phyloP scores from a whole-genome alignment of 441 rosid species.

The Gossypium davidsonii region DNA sequence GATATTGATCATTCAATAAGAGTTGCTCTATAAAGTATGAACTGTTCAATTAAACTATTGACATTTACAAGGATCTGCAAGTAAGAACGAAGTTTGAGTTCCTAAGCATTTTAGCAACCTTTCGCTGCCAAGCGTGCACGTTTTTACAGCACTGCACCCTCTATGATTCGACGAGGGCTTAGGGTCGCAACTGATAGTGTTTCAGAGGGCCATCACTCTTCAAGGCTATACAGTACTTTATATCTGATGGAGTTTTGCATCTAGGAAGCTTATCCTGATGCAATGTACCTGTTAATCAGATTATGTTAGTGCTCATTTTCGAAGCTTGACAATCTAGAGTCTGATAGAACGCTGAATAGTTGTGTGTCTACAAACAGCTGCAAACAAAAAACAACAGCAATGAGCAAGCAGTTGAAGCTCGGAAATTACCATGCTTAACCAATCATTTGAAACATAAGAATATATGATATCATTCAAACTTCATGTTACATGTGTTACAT shows the following conservation, averaged over 20 bases:
- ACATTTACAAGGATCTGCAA: constrained; percentile 30
- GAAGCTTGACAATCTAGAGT: constrained; percentile 64
- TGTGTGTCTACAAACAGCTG: constrained; percentile 92
- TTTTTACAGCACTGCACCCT: constrained; percentile 11
- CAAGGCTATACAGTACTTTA: neutral
- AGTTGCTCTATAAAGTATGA: neutral
- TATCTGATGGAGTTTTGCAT: neutral
- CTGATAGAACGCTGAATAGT: constrained; percentile 72
- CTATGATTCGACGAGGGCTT: neutral
- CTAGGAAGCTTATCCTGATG: constrained; percentile 1
- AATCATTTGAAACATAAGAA: neutral
- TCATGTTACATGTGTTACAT: neutral
- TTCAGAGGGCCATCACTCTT: neutral
- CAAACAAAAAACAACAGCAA: constrained; percentile 20
- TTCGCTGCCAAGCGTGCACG: neutral
- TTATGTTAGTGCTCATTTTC: constrained; percentile 40
- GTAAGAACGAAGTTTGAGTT: neutral
- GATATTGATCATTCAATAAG: neutral
- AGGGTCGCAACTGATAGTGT: neutral
- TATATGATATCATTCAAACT: neutral
- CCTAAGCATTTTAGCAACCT: constrained; percentile 11
- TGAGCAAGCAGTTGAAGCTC: neutral
- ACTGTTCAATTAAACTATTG: constrained; percentile 9
- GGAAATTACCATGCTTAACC: neutral
- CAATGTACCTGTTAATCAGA: neutral